These are phyloP conservation scores for Fusarium austroafricanum DNA, from an alignment of 2,329 filamentous ascomycete genomes.

Conservation along the genomic window DNA sequence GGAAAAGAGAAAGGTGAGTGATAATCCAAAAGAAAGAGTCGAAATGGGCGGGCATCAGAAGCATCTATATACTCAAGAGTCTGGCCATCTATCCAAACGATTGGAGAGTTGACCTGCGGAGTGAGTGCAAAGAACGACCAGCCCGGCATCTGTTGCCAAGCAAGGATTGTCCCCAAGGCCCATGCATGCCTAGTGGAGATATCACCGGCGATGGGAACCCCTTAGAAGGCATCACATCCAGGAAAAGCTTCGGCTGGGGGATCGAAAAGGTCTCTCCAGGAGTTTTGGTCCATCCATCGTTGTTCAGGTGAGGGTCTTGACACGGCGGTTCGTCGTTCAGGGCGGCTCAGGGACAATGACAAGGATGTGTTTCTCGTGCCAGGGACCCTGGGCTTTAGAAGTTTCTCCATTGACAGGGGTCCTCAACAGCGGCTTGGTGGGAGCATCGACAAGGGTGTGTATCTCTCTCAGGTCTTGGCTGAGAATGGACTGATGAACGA, in stretches of 20 bases:
- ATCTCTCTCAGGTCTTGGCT: constrained; percentile 35
- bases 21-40: constrained; percentile 36
- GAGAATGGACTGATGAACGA: constrained; percentile 42
- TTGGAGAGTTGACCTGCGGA: constrained; percentile 11
- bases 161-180: constrained; percentile 26
- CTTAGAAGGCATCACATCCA: constrained; percentile 23
- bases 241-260: constrained; percentile 28
- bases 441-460: constrained; percentile 21
- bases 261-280: constrained; percentile 22
- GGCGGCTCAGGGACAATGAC: constrained; percentile 39
- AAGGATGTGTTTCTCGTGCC: constrained; percentile 16
- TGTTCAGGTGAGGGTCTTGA: constrained; percentile 44
- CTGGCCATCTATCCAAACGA: constrained; percentile 8
- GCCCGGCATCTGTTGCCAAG: constrained; percentile 39
- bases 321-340: constrained; percentile 33
- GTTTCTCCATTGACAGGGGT: constrained; percentile 28
- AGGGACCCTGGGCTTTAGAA: constrained; percentile 22
- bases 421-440: constrained; percentile 30
- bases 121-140: constrained; percentile 36
- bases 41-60: constrained; percentile 39
- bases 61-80: constrained; percentile 47
- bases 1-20: constrained; percentile 45
- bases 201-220: constrained; percentile 34
- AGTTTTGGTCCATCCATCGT: constrained; percentile 36
- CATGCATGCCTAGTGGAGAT: constrained; percentile 38